phyloP scores from a whole-genome alignment of 2,329 filamentous ascomycete species.

The Scedosporium apiospermum region DNA sequence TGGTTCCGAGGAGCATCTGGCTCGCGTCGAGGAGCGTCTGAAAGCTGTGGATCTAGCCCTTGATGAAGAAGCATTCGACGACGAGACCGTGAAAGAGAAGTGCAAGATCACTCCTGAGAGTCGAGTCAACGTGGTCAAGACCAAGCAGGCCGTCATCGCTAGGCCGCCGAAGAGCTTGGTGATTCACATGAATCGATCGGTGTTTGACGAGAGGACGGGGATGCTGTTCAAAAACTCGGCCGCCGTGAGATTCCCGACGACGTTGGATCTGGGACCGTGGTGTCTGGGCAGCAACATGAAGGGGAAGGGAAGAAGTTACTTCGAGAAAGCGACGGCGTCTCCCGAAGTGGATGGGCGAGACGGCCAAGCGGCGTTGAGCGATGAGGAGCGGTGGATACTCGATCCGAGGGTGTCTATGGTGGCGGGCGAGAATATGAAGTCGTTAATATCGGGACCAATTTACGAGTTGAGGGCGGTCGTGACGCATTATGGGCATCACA shows the following conservation, averaged over 20 bases:
- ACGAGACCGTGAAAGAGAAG: conserved; percentile 50
- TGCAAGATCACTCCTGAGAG: conserved; percentile 59
- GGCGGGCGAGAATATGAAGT: conserved; percentile 39
- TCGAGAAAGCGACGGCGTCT: not conserved
- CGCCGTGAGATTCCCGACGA: conserved; percentile 63
- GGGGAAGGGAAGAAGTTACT: not conserved
- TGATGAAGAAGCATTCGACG: conserved; percentile 71
- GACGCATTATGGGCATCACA: conserved; percentile 82
- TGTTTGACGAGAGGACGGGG: conserved; percentile 79
- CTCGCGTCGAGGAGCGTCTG: conserved; percentile 46
- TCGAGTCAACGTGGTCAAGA: conserved; percentile 72
- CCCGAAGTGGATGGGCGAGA: not conserved
- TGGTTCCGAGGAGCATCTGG: conserved; percentile 31
- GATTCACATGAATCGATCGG: conserved; percentile 83
- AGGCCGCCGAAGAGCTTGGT: conserved; percentile 71
- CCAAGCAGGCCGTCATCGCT: conserved; percentile 78
- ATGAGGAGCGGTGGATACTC: conserved; percentile 58
- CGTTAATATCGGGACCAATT: conserved; percentile 44
- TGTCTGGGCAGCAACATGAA: conserved; percentile 52
- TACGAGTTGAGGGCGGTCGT: conserved; percentile 79
- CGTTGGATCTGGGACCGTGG: conserved; percentile 74
- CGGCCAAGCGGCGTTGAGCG: conserved; percentile 5
- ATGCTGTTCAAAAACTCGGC: conserved; percentile 76
- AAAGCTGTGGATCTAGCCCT: conserved; percentile 60
- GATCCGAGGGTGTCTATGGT: conserved; percentile 68